Evolutionary conservation across 1,284 basidiomycete genomes (phyloP), one percentile per base, ranked within the genome.

Genomic region (Prillingera fragicola): DNA sequence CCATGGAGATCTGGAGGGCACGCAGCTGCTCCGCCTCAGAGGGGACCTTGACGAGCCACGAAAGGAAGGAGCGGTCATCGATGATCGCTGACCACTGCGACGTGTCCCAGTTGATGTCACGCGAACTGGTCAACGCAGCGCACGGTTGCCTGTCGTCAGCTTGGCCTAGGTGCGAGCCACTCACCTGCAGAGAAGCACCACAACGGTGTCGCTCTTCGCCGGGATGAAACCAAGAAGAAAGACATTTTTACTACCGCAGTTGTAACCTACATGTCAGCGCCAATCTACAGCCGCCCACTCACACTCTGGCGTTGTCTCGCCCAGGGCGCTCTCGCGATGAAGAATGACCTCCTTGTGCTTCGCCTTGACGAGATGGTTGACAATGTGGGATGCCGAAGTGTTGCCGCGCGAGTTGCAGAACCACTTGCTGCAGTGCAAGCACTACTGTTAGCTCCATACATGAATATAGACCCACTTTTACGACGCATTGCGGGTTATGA

Each of bases 331-430:
- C 61, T 98, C 92, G 42, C 86, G 85, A 67, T 99, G 95, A 35
- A 99, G 74, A 50, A 91, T 87, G 50, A 99, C 94, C 67, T 98
- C 94, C 74, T 97, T 97, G 75, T 99, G 95, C 73, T 97, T 96
- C 22, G 95, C 91, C 61, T 94, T 88, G 42, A 98, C 95, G 44
- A 99, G 80, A 73, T 99, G 95, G 71, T 95, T 96, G 61, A 99
- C 94, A 59, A 99, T 98, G 69, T 99, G 95, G 2, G 91, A 96
- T 3, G 92, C 94, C 1, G 92, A 94, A 3, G 92, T 96, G 63
- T 92, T 94, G 41, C 94, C 92, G 41, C 94, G 82, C n/a, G 94
- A 94, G 71, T 99, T 99, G 77, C 95, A 99, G 71, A 99, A 99
- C 91, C 94, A 99, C 70, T 98, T 98, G 45, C 82, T 82, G 71